Evolutionary conservation across 225 moss, liverwort and hornwort species (phyloP), one percentile per base, ranked within the genome.

Genomic region (Marchantia paleacea): DNA sequence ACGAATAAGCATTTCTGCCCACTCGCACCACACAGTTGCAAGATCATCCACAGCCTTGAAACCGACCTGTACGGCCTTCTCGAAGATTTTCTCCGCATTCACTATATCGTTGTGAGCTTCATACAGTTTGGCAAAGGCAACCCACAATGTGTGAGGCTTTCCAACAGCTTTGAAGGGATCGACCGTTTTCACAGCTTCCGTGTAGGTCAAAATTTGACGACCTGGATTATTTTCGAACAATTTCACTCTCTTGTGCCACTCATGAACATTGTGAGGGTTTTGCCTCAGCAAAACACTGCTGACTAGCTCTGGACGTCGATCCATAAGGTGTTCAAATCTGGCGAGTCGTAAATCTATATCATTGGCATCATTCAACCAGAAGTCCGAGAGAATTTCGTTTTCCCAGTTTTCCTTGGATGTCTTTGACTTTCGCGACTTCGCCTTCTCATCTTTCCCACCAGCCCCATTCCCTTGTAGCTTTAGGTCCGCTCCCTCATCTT

Each of bases 221-320:
- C 92, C 77, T 65, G 93, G 93, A 63, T 95, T 91, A 22, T 88
- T 87, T 74, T 86, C 89, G 76, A 99, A 99, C 22, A 99, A 78
- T 55, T 99, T 99, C 77, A 92, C 97, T 72, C 97, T 90, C 86
- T 99, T 99, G 73, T 93, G 97, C 97, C 97, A 99, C 80, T 99
- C 95, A 82, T 99, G 97, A 76, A 99, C 97, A 78, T 95, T 95
- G 75, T 99, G 97, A 53, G 95, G 97, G 85, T 99, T 99, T 58
- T 99, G 97, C 69, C 97, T 87, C 79, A 99, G 81, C 67, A 92
- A 87, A 62, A 94, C 95, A 79, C 93, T 95, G 81, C 97, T 99
- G 65, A 99, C 97, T 29, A 99, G 89, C 87, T 95, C 95, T 63
- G 93, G 94, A 47, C 95, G 86, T 74, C 95, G 89, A 84, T 95